Evolutionary conservation across 148 eudicot species (phyloP).

Genomic region (Heliamphora exappendiculata): DNA sequence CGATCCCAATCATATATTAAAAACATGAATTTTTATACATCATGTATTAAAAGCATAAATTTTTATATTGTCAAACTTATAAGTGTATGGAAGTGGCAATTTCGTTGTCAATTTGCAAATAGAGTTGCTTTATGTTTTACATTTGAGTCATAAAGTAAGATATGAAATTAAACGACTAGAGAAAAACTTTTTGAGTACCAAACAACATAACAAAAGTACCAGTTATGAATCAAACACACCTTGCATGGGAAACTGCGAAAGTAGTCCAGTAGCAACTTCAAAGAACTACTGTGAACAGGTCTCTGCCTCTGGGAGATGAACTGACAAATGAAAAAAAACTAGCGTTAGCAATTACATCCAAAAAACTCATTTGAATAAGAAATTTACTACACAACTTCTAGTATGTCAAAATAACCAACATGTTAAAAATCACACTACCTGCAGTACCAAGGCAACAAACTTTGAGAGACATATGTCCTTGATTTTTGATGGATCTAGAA

Average conservation of each 20-base stretch:
- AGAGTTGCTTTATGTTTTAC: neutral
- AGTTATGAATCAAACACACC: slow-evolving; percentile 32
- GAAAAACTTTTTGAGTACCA: neutral
- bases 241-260: slow-evolving; percentile 81
- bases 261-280: slow-evolving; percentile 56
- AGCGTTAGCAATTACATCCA: neutral
- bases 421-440: slow-evolving; percentile 42
- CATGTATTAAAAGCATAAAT: too few relatives aligned
- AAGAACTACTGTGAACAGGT: slow-evolving; percentile 86
- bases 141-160: neutral
- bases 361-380: neutral
- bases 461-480: slow-evolving; percentile 58
- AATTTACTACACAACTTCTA: neutral
- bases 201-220: neutral
- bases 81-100: neutral
- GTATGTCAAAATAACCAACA: neutral
- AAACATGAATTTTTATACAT: too few relatives aligned
- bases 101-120: neutral
- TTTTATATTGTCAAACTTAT: too few relatives aligned
- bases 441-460: slow-evolving; percentile 57
- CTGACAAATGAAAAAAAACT: slow-evolving; percentile 28
- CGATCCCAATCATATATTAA: too few relatives aligned
- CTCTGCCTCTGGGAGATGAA: slow-evolving; percentile 81
- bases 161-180: neutral
- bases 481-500: slow-evolving; percentile 39